These are phyloP conservation scores for Trebouxia gelatinosa DNA, from an alignment of 163 green algal genomes.

Conservation along the genomic window DNA sequence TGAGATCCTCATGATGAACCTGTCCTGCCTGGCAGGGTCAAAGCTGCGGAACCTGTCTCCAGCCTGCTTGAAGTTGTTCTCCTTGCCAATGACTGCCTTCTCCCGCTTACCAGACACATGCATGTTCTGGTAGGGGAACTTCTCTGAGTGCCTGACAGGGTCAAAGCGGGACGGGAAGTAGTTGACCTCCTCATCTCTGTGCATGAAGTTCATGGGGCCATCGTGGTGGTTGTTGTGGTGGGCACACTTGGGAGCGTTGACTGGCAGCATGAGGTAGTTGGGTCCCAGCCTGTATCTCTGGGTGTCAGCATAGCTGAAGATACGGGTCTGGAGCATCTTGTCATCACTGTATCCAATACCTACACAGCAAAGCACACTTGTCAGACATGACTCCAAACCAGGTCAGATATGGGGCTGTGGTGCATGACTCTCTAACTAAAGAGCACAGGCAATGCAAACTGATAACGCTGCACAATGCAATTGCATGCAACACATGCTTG, in stretches of 20 bases:
- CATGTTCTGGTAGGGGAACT: conserved; percentile 58
- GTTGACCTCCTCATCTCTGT: conserved; percentile 71
- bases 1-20: conserved; percentile 80
- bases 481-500: too few species aligned
- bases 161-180: conserved; percentile 96
- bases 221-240: conserved; percentile 97
- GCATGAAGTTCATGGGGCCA: conserved; percentile 82
- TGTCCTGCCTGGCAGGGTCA: conserved; percentile 65
- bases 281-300: not conserved
- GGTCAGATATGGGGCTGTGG: not conserved
- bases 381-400: not conserved
- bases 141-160: conserved; percentile 77
- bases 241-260: conserved; percentile 84
- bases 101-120: conserved; percentile 70
- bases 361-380: conserved; percentile 22
- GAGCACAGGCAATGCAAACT: too few species aligned
- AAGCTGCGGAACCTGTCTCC: conserved; percentile 77
- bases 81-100: conserved; percentile 45
- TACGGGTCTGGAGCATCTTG: conserved; percentile 91
- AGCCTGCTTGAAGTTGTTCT: conserved; percentile 67
- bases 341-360: conserved; percentile 88
- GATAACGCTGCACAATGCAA: too few species aligned
- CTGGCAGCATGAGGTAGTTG: conserved; percentile 74
- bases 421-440: too few species aligned
- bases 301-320: conserved; percentile 70